phyloP scores from a whole-genome alignment of 2,329 filamentous ascomycete species.

The Ascochyta viciae-villosae region DNA sequence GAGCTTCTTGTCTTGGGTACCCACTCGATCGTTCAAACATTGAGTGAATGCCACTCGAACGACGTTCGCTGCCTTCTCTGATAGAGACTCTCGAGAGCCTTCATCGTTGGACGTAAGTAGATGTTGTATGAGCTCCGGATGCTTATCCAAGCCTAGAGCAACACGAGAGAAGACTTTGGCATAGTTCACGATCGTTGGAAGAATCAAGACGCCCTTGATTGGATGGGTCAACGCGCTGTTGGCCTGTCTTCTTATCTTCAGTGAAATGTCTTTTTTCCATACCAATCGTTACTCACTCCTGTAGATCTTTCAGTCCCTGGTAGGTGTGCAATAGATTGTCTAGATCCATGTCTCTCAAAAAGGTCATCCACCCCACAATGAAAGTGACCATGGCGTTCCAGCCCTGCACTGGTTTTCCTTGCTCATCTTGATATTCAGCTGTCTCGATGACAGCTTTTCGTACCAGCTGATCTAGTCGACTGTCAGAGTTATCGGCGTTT shows the following conservation, averaged over 20 bases:
- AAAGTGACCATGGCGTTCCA: constrained; percentile 83
- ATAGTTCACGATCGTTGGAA: constrained; percentile 83
- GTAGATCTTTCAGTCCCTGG: constrained; percentile 73
- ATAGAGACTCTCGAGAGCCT: constrained; percentile 76
- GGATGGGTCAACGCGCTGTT: constrained; percentile 82
- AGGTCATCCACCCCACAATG: constrained; percentile 80
- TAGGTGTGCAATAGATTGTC: constrained; percentile 78
- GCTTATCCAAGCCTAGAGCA: constrained; percentile 82
- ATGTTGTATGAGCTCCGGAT: constrained; percentile 76
- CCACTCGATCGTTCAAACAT: constrained; percentile 78
- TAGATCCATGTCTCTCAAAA: constrained; percentile 80
- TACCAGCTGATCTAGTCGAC: constrained; percentile 35
- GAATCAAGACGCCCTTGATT: constrained; percentile 78
- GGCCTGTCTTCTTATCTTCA: constrained; percentile 64
- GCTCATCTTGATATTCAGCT: constrained; percentile 62
- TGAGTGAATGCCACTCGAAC: constrained; percentile 91
- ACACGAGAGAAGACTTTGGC: constrained; percentile 81
- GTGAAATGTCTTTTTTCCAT: neutral
- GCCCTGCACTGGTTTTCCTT: constrained; percentile 62
- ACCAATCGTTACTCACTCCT: constrained; percentile 66
- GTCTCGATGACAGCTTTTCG: constrained; percentile 50
- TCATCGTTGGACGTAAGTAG: constrained; percentile 66
- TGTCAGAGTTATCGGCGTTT: constrained; percentile 25
- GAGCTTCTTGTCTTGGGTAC: constrained; percentile 71
- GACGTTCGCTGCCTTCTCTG: constrained; percentile 86